A percentile compares a stretch with the other conserved stretches of the same genome.
phyloP scores from a whole-genome alignment of 2,329 filamentous ascomycete species.

The Penicillium sp. region DNA sequence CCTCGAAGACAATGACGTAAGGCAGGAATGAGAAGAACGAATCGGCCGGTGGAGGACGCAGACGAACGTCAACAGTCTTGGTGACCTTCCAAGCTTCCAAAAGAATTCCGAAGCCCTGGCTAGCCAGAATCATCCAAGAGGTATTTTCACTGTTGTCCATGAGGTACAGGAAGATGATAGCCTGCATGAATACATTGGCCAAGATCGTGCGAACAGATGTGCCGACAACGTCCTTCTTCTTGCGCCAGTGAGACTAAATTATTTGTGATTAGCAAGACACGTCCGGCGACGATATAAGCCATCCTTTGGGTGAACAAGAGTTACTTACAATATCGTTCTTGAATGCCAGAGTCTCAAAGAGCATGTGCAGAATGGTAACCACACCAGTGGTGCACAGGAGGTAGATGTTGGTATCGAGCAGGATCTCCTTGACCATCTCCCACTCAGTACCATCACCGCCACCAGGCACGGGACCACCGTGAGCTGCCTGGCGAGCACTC shows the following conservation, averaged over 20 bases:
- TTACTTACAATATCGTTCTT: slow-evolving; percentile 79
- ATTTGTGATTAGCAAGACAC: slow-evolving; percentile 11
- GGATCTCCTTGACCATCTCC: slow-evolving; percentile 94
- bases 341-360: slow-evolving; percentile 95
- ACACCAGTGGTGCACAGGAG: slow-evolving; percentile 80
- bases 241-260: slow-evolving; percentile 77
- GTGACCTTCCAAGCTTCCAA: slow-evolving; percentile 94
- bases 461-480: slow-evolving; percentile 67
- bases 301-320: not conserved
- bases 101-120: slow-evolving; percentile 80
- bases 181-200: slow-evolving; percentile 97
- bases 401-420: slow-evolving; percentile 91
- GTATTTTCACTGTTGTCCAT: slow-evolving; percentile 97
- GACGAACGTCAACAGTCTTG: slow-evolving; percentile 83
- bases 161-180: slow-evolving; percentile 92
- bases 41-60: slow-evolving; percentile 67
- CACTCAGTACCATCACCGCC: slow-evolving; percentile 90
- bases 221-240: slow-evolving; percentile 99
- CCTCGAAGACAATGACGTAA: slow-evolving; percentile 81
- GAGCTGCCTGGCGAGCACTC: slow-evolving; percentile 73
- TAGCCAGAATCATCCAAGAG: slow-evolving; percentile 97
- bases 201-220: slow-evolving; percentile 95
- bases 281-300: not conserved
- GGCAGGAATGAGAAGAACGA: slow-evolving; percentile 74
- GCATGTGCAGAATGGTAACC: slow-evolving; percentile 85